These are phyloP conservation scores for Buxus sempervirens DNA, from an alignment of 164 flowering plant genomes.

Conservation along the genomic window DNA sequence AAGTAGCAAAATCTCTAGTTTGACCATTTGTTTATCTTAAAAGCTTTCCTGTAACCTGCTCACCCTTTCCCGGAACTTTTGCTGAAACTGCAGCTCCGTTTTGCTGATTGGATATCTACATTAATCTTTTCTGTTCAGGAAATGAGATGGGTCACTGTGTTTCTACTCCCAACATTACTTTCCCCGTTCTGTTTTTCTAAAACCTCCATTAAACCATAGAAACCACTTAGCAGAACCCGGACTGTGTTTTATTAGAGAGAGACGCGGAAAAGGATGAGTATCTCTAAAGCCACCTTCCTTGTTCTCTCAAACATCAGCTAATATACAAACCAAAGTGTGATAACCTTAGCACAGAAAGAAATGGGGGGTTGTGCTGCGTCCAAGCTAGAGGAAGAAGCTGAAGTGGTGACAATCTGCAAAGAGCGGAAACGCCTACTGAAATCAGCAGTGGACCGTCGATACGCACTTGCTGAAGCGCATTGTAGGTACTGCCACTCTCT, in stretches of 20 bases:
- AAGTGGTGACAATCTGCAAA: slow-evolving; percentile 36
- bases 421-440: slow-evolving; percentile 46
- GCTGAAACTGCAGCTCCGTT: too few relatives aligned
- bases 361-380: slow-evolving; percentile 41
- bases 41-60: not conserved
- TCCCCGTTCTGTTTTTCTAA: too few relatives aligned
- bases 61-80: not conserved
- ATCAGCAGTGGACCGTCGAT: slow-evolving; percentile 37
- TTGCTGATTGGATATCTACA: too few relatives aligned
- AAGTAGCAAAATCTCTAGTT: not conserved
- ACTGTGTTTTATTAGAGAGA: too few relatives aligned
- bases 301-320: not conserved
- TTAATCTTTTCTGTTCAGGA: not conserved
- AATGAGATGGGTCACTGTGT: slow-evolving; percentile 4
- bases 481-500: slow-evolving; percentile 43
- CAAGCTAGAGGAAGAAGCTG: slow-evolving; percentile 33
- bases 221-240: too few relatives aligned
- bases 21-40: not conserved
- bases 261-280: not conserved
- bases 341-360: slow-evolving; percentile 5
- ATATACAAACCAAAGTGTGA: not conserved
- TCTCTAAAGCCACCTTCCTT: slow-evolving; percentile 1
- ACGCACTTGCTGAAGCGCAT: slow-evolving; percentile 47
- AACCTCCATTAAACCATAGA: too few relatives aligned
- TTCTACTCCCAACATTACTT: not conserved